Conservation (phyloP, 73 alveolate genomes). For the Tetrahymena thermophila region DNA sequence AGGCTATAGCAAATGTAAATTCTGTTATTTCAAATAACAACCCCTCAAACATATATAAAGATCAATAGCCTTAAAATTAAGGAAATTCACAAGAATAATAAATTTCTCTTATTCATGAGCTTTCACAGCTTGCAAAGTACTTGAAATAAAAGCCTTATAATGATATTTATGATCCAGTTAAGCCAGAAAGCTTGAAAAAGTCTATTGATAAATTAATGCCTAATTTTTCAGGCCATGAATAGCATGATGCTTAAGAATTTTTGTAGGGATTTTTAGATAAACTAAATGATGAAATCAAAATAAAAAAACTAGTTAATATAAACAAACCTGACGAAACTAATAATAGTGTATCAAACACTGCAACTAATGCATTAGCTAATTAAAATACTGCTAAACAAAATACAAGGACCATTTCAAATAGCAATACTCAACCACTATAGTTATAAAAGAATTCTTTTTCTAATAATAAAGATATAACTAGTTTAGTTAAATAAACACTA, state of each 20-base stretch:
- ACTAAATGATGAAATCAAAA: constrained; percentile 18
- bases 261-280: constrained; percentile 26
- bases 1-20: neutral
- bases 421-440: neutral
- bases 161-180: neutral
- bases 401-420: neutral
- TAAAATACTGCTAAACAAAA: neutral
- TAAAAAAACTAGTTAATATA: neutral
- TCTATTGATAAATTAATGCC: constrained; percentile 37
- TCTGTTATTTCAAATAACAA: neutral
- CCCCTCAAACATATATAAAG: neutral
- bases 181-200: constrained; percentile 21
- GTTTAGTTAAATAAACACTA: neutral
- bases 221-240: constrained; percentile 42
- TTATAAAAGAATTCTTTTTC: neutral
- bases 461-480: neutral
- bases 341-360: neutral
- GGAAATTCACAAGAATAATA: constrained; percentile 10
- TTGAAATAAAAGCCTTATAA: neutral
- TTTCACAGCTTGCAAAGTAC: constrained; percentile 18
- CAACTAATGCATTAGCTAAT: neutral
- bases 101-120: constrained; percentile 23
- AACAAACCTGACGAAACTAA: constrained; percentile 9
- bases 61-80: neutral
- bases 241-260: constrained; percentile 58